phyloP scores from a whole-genome alignment of 306 rosid species.

The Bauhinia variegata region DNA sequence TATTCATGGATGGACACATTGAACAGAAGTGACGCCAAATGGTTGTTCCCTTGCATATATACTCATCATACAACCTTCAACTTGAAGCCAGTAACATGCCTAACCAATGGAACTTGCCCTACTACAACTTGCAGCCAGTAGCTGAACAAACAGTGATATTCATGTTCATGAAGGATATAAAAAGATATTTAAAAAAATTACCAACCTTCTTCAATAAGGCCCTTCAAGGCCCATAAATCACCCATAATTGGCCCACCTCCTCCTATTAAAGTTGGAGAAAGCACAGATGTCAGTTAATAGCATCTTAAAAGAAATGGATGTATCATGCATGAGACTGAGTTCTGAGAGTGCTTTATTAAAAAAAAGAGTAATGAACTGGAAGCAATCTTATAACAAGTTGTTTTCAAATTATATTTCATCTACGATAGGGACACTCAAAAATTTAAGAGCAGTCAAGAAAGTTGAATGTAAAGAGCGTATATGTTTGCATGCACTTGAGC shows the following conservation, averaged over 20 bases:
- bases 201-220: constrained; percentile 86
- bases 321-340: not conserved
- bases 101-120: no score
- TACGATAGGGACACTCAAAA: not conserved
- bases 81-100: no score
- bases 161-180: constrained; percentile 7
- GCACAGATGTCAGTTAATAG: constrained; percentile 42
- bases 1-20: not conserved
- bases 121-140: constrained; percentile 15
- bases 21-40: not conserved
- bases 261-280: constrained; percentile 54
- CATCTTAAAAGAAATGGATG: not conserved
- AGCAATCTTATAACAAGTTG: not conserved
- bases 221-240: constrained; percentile 98
- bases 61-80: not conserved
- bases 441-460: not conserved
- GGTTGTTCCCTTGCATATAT: not conserved
- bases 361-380: not conserved
- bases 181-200: constrained; percentile 10
- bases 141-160: constrained; percentile 24
- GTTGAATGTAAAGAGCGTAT: constrained; percentile 1
- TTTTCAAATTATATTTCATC: not conserved
- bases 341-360: not conserved
- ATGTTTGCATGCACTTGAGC: constrained; percentile 8
- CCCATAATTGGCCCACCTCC: constrained; percentile 99